Conservation (phyloP, 2,329 filamentous ascomycete genomes). For the Colletotrichum destructivum region DNA sequence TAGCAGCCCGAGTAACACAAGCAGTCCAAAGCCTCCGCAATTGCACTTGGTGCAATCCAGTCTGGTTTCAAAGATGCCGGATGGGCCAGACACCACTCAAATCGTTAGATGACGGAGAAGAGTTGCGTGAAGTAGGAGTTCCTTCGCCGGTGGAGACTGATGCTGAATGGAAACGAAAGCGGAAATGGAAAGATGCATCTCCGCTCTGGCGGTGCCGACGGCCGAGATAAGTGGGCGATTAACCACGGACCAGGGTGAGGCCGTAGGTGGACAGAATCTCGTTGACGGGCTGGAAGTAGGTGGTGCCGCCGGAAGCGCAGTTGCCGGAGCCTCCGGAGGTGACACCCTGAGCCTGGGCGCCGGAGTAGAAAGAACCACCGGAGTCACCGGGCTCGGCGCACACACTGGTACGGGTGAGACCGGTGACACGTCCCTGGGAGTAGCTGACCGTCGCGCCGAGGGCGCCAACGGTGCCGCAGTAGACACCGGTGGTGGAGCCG, state of each 20-base stretch:
- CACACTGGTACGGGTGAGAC: constrained; percentile 57
- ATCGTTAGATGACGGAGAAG: background rate
- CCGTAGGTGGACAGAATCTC: constrained; percentile 57
- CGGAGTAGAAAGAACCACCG: constrained; percentile 57
- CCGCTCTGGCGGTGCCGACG: constrained; percentile 7
- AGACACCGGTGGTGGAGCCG: constrained; percentile 58
- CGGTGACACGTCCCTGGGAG: constrained; percentile 56
- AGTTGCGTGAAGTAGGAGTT: background rate
- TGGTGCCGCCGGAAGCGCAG: constrained; percentile 54
- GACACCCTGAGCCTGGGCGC: constrained; percentile 59
- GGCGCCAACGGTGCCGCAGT: constrained; percentile 55
- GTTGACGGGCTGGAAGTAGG: constrained; percentile 60
- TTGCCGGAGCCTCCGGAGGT: constrained; percentile 58
- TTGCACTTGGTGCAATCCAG: background rate
- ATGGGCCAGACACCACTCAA: background rate
- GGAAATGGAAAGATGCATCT: background rate
- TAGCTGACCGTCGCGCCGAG: constrained; percentile 56
- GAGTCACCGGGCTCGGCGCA: constrained; percentile 60
- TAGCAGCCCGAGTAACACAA: background rate
- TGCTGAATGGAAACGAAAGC: background rate
- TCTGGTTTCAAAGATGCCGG: background rate
- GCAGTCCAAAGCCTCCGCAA: background rate
- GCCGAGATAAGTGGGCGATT: constrained; percentile 10
- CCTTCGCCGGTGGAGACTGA: background rate
- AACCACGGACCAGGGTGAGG: constrained; percentile 49